phyloP scores from a whole-genome alignment of 2,329 filamentous ascomycete genomes.

The Aspergillus sp. region DNA sequence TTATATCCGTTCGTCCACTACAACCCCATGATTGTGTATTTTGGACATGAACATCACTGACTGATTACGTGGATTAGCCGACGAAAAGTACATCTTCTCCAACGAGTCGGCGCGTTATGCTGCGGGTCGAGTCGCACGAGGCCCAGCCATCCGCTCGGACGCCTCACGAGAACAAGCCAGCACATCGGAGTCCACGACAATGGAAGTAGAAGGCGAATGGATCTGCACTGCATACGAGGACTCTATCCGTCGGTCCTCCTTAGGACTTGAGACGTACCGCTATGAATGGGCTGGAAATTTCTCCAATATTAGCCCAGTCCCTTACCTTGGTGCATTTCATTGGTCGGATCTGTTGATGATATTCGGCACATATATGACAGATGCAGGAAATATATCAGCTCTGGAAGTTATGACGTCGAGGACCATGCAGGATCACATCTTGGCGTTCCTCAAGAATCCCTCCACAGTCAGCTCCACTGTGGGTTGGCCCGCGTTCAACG shows the following conservation, averaged over 20 bases:
- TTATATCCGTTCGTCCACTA: neutral
- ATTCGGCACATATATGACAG: slow-evolving; percentile 22
- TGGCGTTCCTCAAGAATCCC: slow-evolving; percentile 27
- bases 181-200: slow-evolving; percentile 14
- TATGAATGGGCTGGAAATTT: slow-evolving; percentile 45
- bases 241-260: slow-evolving; percentile 6
- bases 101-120: slow-evolving; percentile 15
- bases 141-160: slow-evolving; percentile 24
- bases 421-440: slow-evolving; percentile 27
- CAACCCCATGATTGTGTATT: no score
- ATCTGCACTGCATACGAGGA: slow-evolving; percentile 14
- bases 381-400: slow-evolving; percentile 6
- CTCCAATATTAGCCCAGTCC: slow-evolving; percentile 41
- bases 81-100: slow-evolving; percentile 32
- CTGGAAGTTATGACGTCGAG: slow-evolving; percentile 23
- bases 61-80: slow-evolving; percentile 12
- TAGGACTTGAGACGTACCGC: slow-evolving; percentile 38
- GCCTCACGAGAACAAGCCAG: slow-evolving; percentile 18
- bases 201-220: slow-evolving; percentile 6
- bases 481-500: slow-evolving; percentile 17
- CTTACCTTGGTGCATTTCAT: slow-evolving; percentile 50
- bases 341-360: slow-evolving; percentile 28
- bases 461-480: neutral
- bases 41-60: no score
- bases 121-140: neutral